Conservation (phyloP, 306 rosid genomes). For the Erythrophleum fordii region DNA sequence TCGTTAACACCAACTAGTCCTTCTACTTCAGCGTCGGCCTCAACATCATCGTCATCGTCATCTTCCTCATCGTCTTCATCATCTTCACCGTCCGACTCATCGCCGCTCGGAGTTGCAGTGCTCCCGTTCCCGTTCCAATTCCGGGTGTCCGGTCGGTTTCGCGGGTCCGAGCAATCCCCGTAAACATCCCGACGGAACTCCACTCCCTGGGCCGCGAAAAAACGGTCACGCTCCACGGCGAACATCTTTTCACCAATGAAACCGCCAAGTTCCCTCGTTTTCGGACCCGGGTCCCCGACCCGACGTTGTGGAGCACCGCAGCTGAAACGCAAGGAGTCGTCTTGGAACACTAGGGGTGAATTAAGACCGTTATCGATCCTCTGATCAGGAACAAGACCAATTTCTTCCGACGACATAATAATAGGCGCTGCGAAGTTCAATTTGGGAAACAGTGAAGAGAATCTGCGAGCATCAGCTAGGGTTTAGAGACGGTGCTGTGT, state of each 20-base stretch:
- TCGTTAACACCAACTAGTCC: constrained; percentile 55
- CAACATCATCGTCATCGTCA: constrained; percentile 65
- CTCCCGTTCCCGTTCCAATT: constrained; percentile 71
- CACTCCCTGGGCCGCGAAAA: constrained; percentile 52
- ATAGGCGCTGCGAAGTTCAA: background rate
- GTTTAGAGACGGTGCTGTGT: constrained; percentile 13
- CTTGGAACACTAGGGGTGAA: constrained; percentile 68
- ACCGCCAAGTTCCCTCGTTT: constrained; percentile 70
- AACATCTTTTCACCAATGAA: constrained; percentile 79
- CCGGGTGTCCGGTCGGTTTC: constrained; percentile 49
- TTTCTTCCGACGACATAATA: constrained; percentile 77
- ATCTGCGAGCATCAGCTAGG: constrained; percentile 22
- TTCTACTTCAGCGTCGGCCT: constrained; percentile 52
- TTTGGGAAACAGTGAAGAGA: constrained; percentile 37
- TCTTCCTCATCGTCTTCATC: constrained; percentile 67
- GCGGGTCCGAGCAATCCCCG: constrained; percentile 50
- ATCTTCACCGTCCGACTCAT: constrained; percentile 72
- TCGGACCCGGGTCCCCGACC: constrained; percentile 61
- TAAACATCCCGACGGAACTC: constrained; percentile 73
- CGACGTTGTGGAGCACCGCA: constrained; percentile 68
- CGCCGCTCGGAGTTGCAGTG: constrained; percentile 59
- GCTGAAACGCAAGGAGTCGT: constrained; percentile 66
- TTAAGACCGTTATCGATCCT: constrained; percentile 65
- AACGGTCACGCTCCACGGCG: constrained; percentile 59
- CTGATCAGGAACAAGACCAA: constrained; percentile 58